A percentile compares a stretch with the other conserved stretches of the same genome.
phyloP scores from a whole-genome alignment of 2,329 filamentous ascomycete genomes.

The Beauveria australis region DNA sequence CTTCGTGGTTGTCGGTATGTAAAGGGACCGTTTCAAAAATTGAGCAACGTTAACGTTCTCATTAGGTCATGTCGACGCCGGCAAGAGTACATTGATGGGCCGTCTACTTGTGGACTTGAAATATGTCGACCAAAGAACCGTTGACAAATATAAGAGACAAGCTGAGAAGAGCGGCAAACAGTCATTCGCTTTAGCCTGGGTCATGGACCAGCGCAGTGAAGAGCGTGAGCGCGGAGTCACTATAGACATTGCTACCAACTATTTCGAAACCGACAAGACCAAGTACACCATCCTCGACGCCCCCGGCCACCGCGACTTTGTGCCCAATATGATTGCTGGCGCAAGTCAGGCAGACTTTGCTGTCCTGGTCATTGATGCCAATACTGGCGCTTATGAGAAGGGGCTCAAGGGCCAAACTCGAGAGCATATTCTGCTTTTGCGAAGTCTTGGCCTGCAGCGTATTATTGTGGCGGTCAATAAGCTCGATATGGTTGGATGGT shows the following conservation, averaged over 20 bases:
- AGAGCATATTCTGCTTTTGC: conserved; percentile 82
- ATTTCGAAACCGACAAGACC: conserved; percentile 83
- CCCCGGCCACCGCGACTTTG: conserved; percentile 89
- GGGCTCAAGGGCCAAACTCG: conserved; percentile 89
- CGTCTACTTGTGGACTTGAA: conserved; percentile 83
- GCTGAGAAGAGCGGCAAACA: conserved; percentile 88
- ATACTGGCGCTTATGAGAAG: conserved; percentile 85
- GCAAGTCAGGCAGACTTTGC: conserved; percentile 95
- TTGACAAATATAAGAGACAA: conserved; percentile 82
- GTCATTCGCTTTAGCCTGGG: conserved; percentile 95
- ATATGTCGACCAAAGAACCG: conserved; percentile 76
- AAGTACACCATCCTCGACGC: conserved; percentile 92
- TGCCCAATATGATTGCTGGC: conserved; percentile 98
- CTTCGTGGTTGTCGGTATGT: conserved; percentile 83
- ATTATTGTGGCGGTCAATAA: conserved; percentile 94
- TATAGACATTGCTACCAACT: conserved; percentile 91
- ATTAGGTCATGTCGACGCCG: conserved; percentile 87
- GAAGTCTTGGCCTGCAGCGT: conserved; percentile 83
- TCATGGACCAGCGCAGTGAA: conserved; percentile 85
- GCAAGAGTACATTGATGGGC: conserved; percentile 96
- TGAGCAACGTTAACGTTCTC: conserved; percentile 12
- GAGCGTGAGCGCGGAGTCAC: conserved; percentile 87
- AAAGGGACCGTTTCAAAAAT: conserved; percentile 11
- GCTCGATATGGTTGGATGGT: conserved; percentile 82
- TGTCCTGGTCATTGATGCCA: conserved; percentile 86